Conservation (phyloP, 2,329 filamentous ascomycete species). For the Triangularia verruculosa region DNA sequence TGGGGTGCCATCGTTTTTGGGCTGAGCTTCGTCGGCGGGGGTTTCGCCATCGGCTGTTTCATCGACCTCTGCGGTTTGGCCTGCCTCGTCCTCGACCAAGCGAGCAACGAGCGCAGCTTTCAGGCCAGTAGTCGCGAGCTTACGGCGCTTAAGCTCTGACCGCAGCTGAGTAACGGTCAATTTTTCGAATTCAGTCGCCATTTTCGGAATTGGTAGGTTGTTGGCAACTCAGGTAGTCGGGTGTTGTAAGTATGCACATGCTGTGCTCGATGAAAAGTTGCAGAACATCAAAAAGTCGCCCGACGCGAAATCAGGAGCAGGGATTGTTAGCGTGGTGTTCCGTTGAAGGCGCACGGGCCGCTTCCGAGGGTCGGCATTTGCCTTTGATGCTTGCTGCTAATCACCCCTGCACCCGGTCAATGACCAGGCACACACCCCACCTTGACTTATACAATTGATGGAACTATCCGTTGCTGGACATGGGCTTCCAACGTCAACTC, state of each 20-base stretch:
- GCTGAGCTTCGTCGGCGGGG: constrained; percentile 8
- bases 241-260: neutral
- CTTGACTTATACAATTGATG: neutral
- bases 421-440: neutral
- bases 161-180: constrained; percentile 74
- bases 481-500: neutral
- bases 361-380: neutral
- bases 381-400: neutral
- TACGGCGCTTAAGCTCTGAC: constrained; percentile 68
- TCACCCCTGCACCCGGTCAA: neutral
- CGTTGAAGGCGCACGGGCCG: neutral
- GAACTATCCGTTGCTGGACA: neutral
- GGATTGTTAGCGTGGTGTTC: constrained; percentile 7
- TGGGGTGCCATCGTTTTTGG: constrained; percentile 1
- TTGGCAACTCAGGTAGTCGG: neutral
- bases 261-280: constrained; percentile 6
- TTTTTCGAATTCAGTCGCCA: constrained; percentile 51
- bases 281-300: constrained; percentile 14
- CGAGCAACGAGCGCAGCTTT: constrained; percentile 70
- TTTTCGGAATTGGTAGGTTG: constrained; percentile 27
- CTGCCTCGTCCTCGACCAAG: constrained; percentile 43
- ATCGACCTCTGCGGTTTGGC: constrained; percentile 15
- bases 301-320: constrained; percentile 3
- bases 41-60: constrained; percentile 11
- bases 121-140: constrained; percentile 66